Evolutionary conservation across 352 stramenopile genomes (phyloP), one percentile per base, ranked within the genome.

Genomic region (Aphanomyces euteiches): DNA sequence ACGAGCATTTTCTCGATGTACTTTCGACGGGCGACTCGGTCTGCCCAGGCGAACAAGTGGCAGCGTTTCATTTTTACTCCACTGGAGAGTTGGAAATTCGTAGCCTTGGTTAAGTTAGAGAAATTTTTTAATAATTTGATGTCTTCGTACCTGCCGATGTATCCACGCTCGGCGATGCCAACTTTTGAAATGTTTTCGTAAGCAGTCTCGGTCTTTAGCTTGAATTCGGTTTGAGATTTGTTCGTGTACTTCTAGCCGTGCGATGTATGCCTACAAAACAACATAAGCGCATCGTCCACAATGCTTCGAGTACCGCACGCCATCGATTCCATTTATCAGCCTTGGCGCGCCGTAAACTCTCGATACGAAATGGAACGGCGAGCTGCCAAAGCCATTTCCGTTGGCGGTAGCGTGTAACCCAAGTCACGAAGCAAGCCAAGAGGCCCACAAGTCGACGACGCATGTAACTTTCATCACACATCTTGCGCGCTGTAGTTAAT

Each of bases 341-440:
- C 19, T 7, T 40, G 15, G 5, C 15, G 7, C 28, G 19, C 1
- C 21, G 54, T 37, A 61, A 37, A 39, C 17, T 61, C 8, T 43
- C 34, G n/a, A 39, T 43, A 17, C 54, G 54, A 61, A 41, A 61
- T 12, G 54, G 17, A 7, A 61, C 54, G 10, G 54, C 54, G 19
- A n/a, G 54, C 28, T 39, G 54, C 54, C 54, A 61, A 1, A 61
- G 34, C 54, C 8, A n/a, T n/a, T 41, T 39, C 1, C 54, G 54
- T n/a, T 37, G 7, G 19, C 37, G 17, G 36, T 61, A 61, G 10
- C 54, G 54, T 37, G 12, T 7, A 28, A 61, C 54, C 54, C 54
- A 61, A 12, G 54, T 37, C 10, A 61, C 54, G 43, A 61, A 61
- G 28, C 54, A 61, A 12, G 54, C 7, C 15, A 61, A 37, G 7